Evolutionary conservation across 768 basidiomycete genomes (phyloP).

Genomic region (Suillus subaureus): DNA sequence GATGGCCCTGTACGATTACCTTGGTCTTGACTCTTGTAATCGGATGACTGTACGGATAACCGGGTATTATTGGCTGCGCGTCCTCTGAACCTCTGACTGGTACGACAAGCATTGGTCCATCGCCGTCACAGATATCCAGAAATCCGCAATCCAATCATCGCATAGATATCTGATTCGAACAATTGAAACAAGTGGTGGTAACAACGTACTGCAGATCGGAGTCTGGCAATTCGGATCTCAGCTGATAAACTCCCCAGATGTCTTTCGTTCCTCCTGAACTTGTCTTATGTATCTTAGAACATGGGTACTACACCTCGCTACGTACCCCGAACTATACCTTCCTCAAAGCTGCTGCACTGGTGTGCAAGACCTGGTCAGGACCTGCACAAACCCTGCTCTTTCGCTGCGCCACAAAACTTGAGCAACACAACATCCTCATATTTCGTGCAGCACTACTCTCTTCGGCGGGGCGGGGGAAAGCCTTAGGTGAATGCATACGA

Average conservation of each 20-base stretch:
- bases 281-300: constrained; percentile 25
- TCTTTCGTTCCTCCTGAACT: constrained; percentile 25
- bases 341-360: constrained; percentile 27
- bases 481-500: constrained; percentile 21
- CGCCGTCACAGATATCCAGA: constrained; percentile 14
- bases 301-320: constrained; percentile 23
- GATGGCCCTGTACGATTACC: neutral
- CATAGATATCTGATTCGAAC: neutral
- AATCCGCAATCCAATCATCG: neutral
- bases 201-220: neutral
- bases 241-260: constrained; percentile 13
- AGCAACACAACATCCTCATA: neutral
- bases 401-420: constrained; percentile 18
- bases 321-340: constrained; percentile 22
- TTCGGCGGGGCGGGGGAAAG: constrained; percentile 18
- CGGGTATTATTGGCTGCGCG: neutral
- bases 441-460: constrained; percentile 22
- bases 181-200: neutral
- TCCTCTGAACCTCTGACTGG: neutral
- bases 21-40: neutral
- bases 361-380: constrained; percentile 29
- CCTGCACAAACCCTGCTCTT: constrained; percentile 35
- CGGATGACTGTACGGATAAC: neutral
- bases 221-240: neutral
- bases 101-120: constrained; percentile 18